A percentile compares a stretch with the other conserved stretches of the same genome.
Evolutionary conservation across 2,329 filamentous ascomycete genomes (phyloP).

Genomic region (Truncatella angustata): DNA sequence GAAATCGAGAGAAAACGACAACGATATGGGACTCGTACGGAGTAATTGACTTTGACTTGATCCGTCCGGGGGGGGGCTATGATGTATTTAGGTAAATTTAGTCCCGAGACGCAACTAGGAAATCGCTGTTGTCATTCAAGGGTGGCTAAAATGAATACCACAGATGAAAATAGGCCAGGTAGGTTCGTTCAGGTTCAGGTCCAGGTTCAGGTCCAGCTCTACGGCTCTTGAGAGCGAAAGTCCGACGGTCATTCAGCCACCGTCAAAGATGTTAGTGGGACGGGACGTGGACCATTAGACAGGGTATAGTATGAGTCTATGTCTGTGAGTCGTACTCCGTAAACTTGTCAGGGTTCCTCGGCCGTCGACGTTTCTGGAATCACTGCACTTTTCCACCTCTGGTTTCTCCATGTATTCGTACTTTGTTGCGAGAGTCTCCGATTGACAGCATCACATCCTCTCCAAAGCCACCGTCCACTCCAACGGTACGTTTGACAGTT

Average conservation of each 20-base stretch:
- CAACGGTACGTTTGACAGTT: too few relatives aligned
- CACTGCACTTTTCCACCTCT: background rate
- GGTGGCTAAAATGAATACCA: background rate
- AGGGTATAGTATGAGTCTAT: too few relatives aligned
- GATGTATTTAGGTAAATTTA: slow-evolving; percentile 10
- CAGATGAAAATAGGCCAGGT: background rate
- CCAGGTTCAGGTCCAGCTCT: too few relatives aligned
- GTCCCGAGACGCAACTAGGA: slow-evolving; percentile 2
- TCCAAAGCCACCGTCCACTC: too few relatives aligned
- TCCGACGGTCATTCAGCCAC: background rate
- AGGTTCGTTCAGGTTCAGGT: background rate
- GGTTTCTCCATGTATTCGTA: too few relatives aligned
- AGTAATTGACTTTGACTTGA: background rate
- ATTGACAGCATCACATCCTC: too few relatives aligned
- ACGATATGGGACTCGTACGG: background rate
- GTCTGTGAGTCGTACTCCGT: too few relatives aligned
- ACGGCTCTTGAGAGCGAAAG: background rate
- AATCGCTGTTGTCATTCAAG: background rate
- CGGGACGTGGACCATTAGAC: too few relatives aligned
- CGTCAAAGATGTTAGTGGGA: background rate
- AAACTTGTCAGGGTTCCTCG: too few relatives aligned
- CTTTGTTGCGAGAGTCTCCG: too few relatives aligned
- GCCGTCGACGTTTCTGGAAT: background rate
- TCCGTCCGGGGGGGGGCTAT: slow-evolving; percentile 3
- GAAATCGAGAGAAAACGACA: background rate